These are phyloP conservation scores for Xylaria castorea DNA, from an alignment of 495 filamentous ascomycete genomes.

Conservation along the genomic window DNA sequence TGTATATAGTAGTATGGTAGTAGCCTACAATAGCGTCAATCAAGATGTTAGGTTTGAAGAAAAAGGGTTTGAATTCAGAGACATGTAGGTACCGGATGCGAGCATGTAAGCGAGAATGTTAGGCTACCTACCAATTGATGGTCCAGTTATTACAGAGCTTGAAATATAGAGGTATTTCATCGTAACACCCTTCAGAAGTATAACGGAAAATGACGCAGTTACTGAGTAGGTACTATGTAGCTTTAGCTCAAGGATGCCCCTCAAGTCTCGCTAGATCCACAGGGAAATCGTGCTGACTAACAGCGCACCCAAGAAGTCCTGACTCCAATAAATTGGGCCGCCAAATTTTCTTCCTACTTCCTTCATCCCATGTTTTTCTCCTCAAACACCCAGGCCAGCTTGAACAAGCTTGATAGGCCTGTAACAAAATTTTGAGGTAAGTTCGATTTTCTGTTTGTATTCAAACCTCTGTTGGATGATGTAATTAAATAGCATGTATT, in stretches of 20 bases:
- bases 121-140: background rate
- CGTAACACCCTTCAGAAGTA: too few species aligned
- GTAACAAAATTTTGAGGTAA: conserved; percentile 10
- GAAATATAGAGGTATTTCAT: too few species aligned
- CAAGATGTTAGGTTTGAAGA: background rate
- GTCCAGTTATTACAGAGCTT: background rate
- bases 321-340: conserved; percentile 16
- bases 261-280: background rate
- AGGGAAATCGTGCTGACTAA: conserved; percentile 10
- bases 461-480: conserved; percentile 48
- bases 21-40: background rate
- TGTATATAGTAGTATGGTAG: too few species aligned
- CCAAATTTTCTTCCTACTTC: conserved; percentile 4
- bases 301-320: background rate
- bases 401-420: conserved; percentile 5
- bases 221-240: too few species aligned
- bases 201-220: conserved; percentile 8
- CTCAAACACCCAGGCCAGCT: conserved; percentile 15
- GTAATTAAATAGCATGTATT: conserved; percentile 70
- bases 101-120: too few species aligned
- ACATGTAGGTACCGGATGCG: too few species aligned
- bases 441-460: background rate
- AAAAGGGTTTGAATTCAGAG: too few species aligned
- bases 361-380: background rate
- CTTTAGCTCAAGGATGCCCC: background rate